Evolutionary conservation across 768 basidiomycete genomes (phyloP).

Genomic region (Mycena metata): DNA sequence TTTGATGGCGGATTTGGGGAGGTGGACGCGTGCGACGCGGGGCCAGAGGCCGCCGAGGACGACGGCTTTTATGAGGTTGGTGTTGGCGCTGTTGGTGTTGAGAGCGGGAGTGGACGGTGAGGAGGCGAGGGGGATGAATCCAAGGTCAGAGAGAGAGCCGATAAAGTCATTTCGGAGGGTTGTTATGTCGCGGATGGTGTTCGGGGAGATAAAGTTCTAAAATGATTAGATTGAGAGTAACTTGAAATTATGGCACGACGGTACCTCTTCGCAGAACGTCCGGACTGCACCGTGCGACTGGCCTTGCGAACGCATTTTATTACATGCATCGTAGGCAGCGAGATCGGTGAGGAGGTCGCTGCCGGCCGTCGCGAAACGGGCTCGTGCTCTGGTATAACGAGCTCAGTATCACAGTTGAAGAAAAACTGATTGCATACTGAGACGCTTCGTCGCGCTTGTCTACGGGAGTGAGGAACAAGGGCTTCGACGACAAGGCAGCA

Average conservation of each 20-base stretch:
- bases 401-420: not conserved
- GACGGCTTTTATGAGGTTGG: conserved; percentile 86
- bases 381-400: conserved; percentile 69
- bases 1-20: conserved; percentile 81
- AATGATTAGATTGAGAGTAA: not conserved
- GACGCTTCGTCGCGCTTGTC: conserved; percentile 88
- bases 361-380: conserved; percentile 74
- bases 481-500: conserved; percentile 88
- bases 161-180: conserved; percentile 85
- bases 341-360: conserved; percentile 91
- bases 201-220: conserved; percentile 86
- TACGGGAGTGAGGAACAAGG: conserved; percentile 84
- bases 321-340: conserved; percentile 78
- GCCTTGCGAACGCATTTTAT: conserved; percentile 63
- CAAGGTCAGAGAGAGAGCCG: conserved; percentile 75
- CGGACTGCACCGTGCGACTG: conserved; percentile 61
- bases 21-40: conserved; percentile 79
- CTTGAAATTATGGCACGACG: not conserved
- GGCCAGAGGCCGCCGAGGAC: conserved; percentile 92
- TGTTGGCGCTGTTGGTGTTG: conserved; percentile 75
- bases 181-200: conserved; percentile 82
- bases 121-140: conserved; percentile 69
- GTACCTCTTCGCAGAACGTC: conserved; percentile 80
- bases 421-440: conserved; percentile 57
- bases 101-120: conserved; percentile 63